Evolutionary conservation across 2,329 filamentous ascomycete genomes (phyloP).

Genomic region (Venturia effusa): DNA sequence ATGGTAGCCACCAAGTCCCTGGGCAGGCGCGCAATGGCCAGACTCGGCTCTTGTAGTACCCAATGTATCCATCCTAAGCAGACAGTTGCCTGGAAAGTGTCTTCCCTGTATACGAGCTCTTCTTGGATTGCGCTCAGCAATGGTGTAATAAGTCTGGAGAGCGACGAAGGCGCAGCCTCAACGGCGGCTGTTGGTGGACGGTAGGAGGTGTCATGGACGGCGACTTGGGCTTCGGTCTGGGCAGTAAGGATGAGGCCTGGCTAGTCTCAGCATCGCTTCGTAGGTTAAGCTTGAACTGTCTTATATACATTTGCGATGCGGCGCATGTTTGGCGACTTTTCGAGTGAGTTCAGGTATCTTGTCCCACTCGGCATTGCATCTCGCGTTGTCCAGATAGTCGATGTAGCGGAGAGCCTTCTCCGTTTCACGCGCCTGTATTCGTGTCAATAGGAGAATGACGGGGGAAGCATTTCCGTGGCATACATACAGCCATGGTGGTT

Average conservation of each 20-base stretch:
- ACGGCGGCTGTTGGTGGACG: constrained; percentile 16
- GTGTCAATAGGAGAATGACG: constrained; percentile 9
- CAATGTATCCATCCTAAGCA: constrained; percentile 82
- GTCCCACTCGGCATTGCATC: constrained; percentile 80
- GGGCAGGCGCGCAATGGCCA: constrained; percentile 53
- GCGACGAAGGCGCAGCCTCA: constrained; percentile 17
- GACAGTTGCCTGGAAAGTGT: constrained; percentile 65
- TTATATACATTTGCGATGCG: constrained; percentile 64
- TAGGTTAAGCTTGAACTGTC: neutral
- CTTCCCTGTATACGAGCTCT: constrained; percentile 36
- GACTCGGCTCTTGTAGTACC: constrained; percentile 56
- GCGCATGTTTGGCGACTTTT: constrained; percentile 90
- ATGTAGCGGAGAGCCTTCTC: constrained; percentile 77
- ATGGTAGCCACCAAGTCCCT: constrained; percentile 39
- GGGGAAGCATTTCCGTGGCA: neutral
- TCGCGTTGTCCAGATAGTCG: constrained; percentile 69
- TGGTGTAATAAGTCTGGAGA: constrained; percentile 29
- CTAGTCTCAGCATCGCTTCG: constrained; percentile 9
- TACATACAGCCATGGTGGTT: constrained; percentile 7
- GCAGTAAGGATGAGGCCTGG: constrained; percentile 37
- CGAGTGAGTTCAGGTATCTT: constrained; percentile 79
- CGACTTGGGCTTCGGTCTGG: constrained; percentile 35
- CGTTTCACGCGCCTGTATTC: constrained; percentile 41
- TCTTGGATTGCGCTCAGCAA: constrained; percentile 30
- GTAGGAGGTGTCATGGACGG: constrained; percentile 27